Evolutionary conservation across 2,329 filamentous ascomycete species (phyloP).

Genomic region (Scolecobasidium constrictum): DNA sequence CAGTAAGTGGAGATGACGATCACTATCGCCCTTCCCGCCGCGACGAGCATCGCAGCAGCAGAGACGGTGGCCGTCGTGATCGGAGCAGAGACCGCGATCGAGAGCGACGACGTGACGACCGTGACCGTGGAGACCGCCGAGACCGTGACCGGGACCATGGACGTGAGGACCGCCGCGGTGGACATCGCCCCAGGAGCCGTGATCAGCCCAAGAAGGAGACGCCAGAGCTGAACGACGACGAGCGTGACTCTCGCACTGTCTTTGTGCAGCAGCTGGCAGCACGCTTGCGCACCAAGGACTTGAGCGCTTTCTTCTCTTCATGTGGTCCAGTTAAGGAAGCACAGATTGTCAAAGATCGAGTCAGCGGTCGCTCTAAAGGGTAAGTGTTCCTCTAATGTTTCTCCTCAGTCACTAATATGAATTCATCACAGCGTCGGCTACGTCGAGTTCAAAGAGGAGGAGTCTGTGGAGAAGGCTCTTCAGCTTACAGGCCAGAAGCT

Average conservation of each 20-base stretch:
- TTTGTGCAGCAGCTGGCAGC: slow-evolving; percentile 98
- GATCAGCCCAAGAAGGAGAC: slow-evolving; percentile 40
- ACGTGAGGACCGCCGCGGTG: slow-evolving; percentile 23
- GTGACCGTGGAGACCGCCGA: slow-evolving; percentile 41
- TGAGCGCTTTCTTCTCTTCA: slow-evolving; percentile 92
- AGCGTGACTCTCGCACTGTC: slow-evolving; percentile 90
- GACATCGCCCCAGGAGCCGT: slow-evolving; percentile 31
- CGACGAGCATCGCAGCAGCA: slow-evolving; percentile 40
- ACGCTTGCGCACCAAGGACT: slow-evolving; percentile 79
- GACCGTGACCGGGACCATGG: slow-evolving; percentile 20
- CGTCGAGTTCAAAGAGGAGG: slow-evolving; percentile 96
- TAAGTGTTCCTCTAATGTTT: slow-evolving; percentile 46
- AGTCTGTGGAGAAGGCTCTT: slow-evolving; percentile 84
- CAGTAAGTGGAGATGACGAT: slow-evolving; percentile 44
- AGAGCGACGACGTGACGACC: slow-evolving; percentile 44
- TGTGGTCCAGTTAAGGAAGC: slow-evolving; percentile 91
- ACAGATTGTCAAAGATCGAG: slow-evolving; percentile 95
- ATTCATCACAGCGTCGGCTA: slow-evolving; percentile 91
- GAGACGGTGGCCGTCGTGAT: slow-evolving; percentile 34
- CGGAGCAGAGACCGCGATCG: slow-evolving; percentile 17
- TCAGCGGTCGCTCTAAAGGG: slow-evolving; percentile 96
- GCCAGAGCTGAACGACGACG: slow-evolving; percentile 80
- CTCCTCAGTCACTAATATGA: neutral
- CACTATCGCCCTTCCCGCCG: slow-evolving; percentile 37
- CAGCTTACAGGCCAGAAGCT: slow-evolving; percentile 98